Base-by-base conservation (phyloP, 208 protist genomes). In the Naegleria gruberi region DNA sequence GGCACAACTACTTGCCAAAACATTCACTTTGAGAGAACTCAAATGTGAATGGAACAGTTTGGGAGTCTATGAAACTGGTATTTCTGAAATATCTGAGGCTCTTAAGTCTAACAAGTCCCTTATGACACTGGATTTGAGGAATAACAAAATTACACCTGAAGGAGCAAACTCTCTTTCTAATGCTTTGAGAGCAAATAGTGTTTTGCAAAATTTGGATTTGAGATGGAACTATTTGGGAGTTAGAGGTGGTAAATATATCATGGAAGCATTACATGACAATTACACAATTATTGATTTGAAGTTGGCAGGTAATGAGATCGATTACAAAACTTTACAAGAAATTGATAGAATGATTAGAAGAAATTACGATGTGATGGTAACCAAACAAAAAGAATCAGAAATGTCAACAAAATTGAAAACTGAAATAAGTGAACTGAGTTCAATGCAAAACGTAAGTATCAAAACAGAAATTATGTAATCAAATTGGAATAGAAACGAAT, bases 111-210 rank as follows among this genome's bases (percentile, higher is more conserved):
- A 86, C 43, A 47, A 26, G 19, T 42, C 82, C 4, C 15, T 86
- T 7, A 42, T 37, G 45, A 37, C 37, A n/a, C n/a, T 86, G 43
- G 82, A 86, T 86, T 44, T 86, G 5, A 8, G 82, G n/a, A 86
- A 86, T 15, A 86, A 86, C 41, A 86, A 86, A 40, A 86, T 86
- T 86, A 86, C 82, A 46, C 82, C 82, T 4, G 82, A 86, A 46
- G 82, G 82, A 23, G 43, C 82, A 10, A 23, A 86, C n/a, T 0
- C 34, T 46, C 37, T 86, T 8, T 30, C 41, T 23, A 46, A 42
- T 42, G 82, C 82, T 46, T 8, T 86, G 2, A 86, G 34, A 86
- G 43, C 17, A 6, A 86, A 86, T 44, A 46, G 8, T 17, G 4
- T 30, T 3, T 15, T 47, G 19, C 42, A 42, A n/a, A 19, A 10